phyloP scores from a whole-genome alignment of 2,329 filamentous ascomycete species.

The Apiospora malaysiana region DNA sequence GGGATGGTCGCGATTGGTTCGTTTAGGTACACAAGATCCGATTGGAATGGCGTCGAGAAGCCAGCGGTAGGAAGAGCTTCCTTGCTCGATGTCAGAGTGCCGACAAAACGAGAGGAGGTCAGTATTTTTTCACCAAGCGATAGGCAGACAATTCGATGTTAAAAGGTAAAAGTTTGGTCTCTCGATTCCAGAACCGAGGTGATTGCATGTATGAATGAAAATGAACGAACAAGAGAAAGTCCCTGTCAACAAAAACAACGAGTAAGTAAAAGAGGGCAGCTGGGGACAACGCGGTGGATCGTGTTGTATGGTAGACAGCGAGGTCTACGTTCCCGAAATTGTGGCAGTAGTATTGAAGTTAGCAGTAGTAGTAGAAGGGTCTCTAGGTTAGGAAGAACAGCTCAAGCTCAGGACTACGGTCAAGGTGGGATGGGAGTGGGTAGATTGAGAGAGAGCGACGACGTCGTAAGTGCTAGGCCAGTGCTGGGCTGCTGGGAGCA shows the following conservation, averaged over 20 bases:
- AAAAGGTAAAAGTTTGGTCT: background rate
- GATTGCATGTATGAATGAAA: background rate
- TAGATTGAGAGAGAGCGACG: background rate
- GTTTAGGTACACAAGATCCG: background rate
- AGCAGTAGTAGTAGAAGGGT: background rate
- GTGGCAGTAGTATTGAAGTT: background rate
- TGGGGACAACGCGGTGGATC: background rate
- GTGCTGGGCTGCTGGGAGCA: background rate
- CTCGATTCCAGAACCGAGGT: background rate
- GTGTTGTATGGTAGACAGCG: background rate
- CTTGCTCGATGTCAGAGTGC: background rate
- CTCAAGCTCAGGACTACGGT: background rate
- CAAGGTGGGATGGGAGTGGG: background rate
- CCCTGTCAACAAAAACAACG: background rate
- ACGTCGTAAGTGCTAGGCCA: background rate
- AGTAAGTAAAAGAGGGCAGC: background rate
- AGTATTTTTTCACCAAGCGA: background rate
- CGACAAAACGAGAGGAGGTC: background rate
- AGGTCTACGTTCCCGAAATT: background rate
- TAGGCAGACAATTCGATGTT: background rate
- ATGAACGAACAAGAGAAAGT: background rate
- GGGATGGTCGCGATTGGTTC: background rate
- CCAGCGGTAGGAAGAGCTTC: background rate
- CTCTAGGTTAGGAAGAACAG: conserved; percentile 9
- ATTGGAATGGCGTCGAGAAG: conserved; percentile 13